These are phyloP conservation scores for Neurospora sp. DNA, from an alignment of 495 filamentous ascomycete genomes.

Conservation along the genomic window DNA sequence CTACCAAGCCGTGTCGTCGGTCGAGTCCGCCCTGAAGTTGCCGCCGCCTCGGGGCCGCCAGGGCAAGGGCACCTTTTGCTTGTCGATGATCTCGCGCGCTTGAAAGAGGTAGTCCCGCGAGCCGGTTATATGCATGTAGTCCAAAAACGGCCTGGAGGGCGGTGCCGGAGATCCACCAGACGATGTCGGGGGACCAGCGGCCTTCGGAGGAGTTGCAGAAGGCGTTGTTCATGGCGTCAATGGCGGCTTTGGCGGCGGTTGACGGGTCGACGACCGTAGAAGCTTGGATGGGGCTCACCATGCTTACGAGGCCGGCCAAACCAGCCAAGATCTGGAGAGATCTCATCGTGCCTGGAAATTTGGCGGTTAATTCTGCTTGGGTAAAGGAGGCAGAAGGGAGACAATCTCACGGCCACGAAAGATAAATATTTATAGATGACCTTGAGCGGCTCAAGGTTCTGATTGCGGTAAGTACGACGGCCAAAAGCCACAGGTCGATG, in stretches of 20 bases:
- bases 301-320: not conserved
- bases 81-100: conserved; percentile 22
- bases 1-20: conserved; percentile 65
- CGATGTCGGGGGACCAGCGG: conserved; percentile 24
- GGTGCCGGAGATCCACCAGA: conserved; percentile 35
- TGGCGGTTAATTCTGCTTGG: not conserved
- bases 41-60: conserved; percentile 32
- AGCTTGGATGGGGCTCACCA: not conserved
- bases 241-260: conserved; percentile 16
- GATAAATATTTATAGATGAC: not conserved
- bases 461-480: not conserved
- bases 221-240: conserved; percentile 28
- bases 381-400: not conserved
- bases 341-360: not conserved
- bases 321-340: not conserved
- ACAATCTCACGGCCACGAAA: not conserved
- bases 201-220: conserved; percentile 25
- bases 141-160: conserved; percentile 27
- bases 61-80: conserved; percentile 21
- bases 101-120: conserved; percentile 22
- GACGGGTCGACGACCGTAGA: conserved; percentile 4
- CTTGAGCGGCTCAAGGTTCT: not conserved
- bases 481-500: not conserved
- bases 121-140: conserved; percentile 29
- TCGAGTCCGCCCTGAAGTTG: conserved; percentile 45